A percentile compares a stretch with the other conserved stretches of the same genome.
phyloP scores from a whole-genome alignment of 257 asterid genomes.

The Craterostigma plantagineum region DNA sequence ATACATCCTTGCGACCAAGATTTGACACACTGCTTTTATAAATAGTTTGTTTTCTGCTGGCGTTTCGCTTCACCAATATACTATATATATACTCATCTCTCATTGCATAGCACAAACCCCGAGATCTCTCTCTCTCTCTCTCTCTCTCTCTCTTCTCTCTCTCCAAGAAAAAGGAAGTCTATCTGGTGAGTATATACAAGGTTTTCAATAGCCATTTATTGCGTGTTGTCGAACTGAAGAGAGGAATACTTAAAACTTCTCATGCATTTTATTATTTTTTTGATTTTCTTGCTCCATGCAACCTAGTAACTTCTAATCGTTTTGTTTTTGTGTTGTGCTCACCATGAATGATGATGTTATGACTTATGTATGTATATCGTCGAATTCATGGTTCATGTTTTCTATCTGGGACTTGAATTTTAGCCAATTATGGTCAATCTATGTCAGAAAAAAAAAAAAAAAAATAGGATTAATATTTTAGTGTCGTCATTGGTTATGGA shows the following conservation, averaged over 20 bases:
- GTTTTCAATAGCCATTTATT: not conserved
- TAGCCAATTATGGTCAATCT: not conserved
- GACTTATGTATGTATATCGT: too few relatives aligned
- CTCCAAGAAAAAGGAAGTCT: not conserved
- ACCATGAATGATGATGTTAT: too few relatives aligned
- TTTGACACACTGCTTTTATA: not conserved
- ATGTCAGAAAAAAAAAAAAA: slow-evolving; percentile 12
- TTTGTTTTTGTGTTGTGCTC: too few relatives aligned
- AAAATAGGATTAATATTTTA: too few relatives aligned
- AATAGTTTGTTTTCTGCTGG: not conserved
- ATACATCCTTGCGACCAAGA: slow-evolving; percentile 1
- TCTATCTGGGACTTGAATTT: not conserved
- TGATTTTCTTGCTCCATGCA: too few relatives aligned
- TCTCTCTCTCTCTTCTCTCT: not conserved
- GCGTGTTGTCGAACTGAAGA: too few relatives aligned
- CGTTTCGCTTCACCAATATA: slow-evolving; percentile 20
- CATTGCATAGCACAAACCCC: slow-evolving; percentile 2
- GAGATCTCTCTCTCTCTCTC: slow-evolving; percentile 9
- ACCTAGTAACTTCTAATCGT: too few relatives aligned
- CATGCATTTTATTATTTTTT: too few relatives aligned
- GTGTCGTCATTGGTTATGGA: slow-evolving; percentile 31
- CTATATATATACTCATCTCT: slow-evolving; percentile 7
- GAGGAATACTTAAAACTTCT: too few relatives aligned
- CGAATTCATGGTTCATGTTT: too few relatives aligned
- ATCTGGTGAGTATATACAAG: slow-evolving; percentile 16